Evolutionary conservation across 2,329 filamentous ascomycete genomes (phyloP), one percentile per base, ranked within the genome.

Genomic region (Tolypocladium nubicola): DNA sequence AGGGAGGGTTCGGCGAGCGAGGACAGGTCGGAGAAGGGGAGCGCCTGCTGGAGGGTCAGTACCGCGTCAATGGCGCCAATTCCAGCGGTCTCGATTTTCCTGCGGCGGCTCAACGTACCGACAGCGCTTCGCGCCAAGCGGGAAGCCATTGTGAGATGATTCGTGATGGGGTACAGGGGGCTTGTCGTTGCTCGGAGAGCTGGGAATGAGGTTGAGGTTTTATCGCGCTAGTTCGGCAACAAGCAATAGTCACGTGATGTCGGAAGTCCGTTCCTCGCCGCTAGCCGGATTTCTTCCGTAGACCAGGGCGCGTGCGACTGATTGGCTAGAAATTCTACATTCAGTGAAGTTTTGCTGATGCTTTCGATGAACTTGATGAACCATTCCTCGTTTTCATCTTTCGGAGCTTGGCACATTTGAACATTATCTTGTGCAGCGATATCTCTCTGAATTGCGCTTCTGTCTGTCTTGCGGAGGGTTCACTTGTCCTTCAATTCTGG

Each of bases 91-190:
- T 59, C 58, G 58, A 58, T 40, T 59, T 45, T 38, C 35, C 47
- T 55, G 61, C 56, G 59, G 59, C 54, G 41, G 56, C 56, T 56
- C 55, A 37, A 86, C 90, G 76, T 86, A 97, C 93, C 89, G 79
- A 93, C 81, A 80, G 91, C 90, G 84, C 86, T 92, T 85, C 89
- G 91, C 84, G 88, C 90, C 81, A 97, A 84, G 83, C 92, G 90
- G 79, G 90, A 96, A 83, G 93, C 93, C 93, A 97, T 97, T 88
- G 81, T 89, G 83, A 76, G 75, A 79, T 80, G 75, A 77, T 72
- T 77, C 75, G 77, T 39, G 76, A 78, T 79, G 79, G 76, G 74
- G 71, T 76, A 72, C 71, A 72, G 70, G 65, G 69, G 68, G 69
- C 70, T 74, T 73, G 69, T 72, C 72, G 73, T 72, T 76, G 71